These are phyloP conservation scores for Quercus engelmannii DNA, from an alignment of 306 rosid genomes.

Conservation along the genomic window DNA sequence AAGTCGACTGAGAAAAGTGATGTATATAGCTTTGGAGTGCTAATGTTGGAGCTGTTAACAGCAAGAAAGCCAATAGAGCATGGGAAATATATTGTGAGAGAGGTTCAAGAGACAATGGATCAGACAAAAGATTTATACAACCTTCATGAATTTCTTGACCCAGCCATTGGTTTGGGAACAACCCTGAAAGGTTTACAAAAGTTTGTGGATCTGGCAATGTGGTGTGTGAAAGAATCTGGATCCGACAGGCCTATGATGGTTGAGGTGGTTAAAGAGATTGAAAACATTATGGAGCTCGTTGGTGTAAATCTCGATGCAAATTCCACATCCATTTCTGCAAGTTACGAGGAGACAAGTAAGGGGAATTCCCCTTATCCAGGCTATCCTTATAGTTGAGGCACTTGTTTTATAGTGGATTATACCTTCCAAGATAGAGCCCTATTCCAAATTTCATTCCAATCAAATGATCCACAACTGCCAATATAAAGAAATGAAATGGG, in stretches of 20 bases:
- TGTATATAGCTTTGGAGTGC: conserved; percentile 73
- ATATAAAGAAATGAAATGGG: too few species aligned
- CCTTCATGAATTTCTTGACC: neutral
- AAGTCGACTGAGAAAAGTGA: conserved; percentile 60
- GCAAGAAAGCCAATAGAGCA: conserved; percentile 65
- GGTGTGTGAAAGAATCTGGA: conserved; percentile 56
- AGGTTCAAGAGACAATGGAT: conserved; percentile 47
- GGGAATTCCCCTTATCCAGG: neutral
- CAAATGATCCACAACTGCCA: too few species aligned
- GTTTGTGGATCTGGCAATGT: conserved; percentile 58
- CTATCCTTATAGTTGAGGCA: conserved; percentile 35
- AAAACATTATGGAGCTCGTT: too few species aligned
- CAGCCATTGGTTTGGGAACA: neutral
- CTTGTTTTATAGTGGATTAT: conserved; percentile 42
- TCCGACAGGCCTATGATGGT: conserved; percentile 68
- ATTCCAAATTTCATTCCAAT: too few species aligned
- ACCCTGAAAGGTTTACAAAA: conserved; percentile 45
- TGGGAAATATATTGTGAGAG: conserved; percentile 69
- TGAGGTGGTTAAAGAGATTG: conserved; percentile 36
- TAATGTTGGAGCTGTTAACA: conserved; percentile 69
- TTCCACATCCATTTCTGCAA: too few species aligned
- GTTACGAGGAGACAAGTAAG: neutral
- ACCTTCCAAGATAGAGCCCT: too few species aligned
- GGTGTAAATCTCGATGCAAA: too few species aligned
- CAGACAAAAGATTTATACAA: conserved; percentile 42